phyloP scores from a whole-genome alignment of 768 basidiomycete species.

The Boletus huronensis region DNA sequence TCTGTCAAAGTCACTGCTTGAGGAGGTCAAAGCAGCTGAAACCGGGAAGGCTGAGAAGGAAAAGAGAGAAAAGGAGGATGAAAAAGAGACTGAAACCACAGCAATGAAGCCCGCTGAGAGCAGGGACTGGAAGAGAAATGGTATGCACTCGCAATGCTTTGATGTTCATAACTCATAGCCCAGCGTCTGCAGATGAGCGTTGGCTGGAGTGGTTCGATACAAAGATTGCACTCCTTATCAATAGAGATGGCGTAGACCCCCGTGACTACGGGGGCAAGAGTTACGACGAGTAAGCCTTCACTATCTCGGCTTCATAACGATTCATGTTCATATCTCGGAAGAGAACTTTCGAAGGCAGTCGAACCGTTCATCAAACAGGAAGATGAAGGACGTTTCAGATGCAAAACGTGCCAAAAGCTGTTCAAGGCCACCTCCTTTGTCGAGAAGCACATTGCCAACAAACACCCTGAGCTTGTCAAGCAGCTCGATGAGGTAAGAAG shows the following conservation, averaged over 20 bases:
- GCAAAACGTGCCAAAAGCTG: slow-evolving; percentile 93
- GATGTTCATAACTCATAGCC: slow-evolving; percentile 9
- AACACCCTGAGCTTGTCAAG: slow-evolving; percentile 85
- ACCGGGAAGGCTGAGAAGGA: slow-evolving; percentile 44
- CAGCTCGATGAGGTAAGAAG: slow-evolving; percentile 75
- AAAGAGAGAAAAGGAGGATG: slow-evolving; percentile 44
- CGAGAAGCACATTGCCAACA: slow-evolving; percentile 95
- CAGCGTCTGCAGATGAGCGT: slow-evolving; percentile 59
- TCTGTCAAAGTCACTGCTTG: slow-evolving; percentile 54
- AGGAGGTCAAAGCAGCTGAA: slow-evolving; percentile 59
- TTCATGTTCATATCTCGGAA: slow-evolving; percentile 32
- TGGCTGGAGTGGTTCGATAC: slow-evolving; percentile 90
- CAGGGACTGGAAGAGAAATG: slow-evolving; percentile 62
- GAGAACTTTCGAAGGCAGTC: slow-evolving; percentile 76
- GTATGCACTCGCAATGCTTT: slow-evolving; percentile 36
- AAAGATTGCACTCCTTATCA: slow-evolving; percentile 78
- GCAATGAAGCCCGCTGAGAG: slow-evolving; percentile 38
- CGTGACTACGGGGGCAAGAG: slow-evolving; percentile 87
- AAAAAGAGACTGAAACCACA: slow-evolving; percentile 36
- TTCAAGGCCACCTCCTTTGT: slow-evolving; percentile 98
- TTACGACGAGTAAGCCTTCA: slow-evolving; percentile 73
- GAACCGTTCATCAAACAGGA: slow-evolving; percentile 88
- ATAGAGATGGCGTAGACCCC: slow-evolving; percentile 77
- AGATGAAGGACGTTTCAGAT: slow-evolving; percentile 95
- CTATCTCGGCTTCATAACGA: slow-evolving; percentile 4